These are phyloP conservation scores for Trichosporon sp. DNA, from an alignment of 1,284 basidiomycete species.

Conservation along the genomic window DNA sequence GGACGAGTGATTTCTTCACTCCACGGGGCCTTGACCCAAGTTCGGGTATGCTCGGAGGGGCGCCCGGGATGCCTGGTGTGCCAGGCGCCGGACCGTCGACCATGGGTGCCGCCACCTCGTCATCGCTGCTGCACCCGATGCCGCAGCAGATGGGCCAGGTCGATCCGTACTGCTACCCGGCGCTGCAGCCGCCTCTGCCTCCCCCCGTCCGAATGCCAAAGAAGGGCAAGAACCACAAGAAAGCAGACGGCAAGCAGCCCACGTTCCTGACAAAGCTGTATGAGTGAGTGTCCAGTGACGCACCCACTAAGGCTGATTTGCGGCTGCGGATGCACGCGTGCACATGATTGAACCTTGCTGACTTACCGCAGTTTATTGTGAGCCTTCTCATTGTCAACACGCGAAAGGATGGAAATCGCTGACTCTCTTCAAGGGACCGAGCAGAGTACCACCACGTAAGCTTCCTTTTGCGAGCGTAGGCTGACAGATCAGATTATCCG, in stretches of 20 bases:
- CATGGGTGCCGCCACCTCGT: neutral
- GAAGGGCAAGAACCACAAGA: conserved; percentile 25
- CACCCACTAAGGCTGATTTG: neutral
- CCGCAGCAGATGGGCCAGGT: neutral
- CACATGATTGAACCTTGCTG: neutral
- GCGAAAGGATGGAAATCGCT: neutral
- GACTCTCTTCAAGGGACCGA: neutral
- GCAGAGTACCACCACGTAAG: conserved; percentile 37
- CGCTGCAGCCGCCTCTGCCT: neutral
- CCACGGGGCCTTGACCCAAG: neutral
- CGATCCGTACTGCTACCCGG: conserved; percentile 24
- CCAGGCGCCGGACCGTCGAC: neutral
- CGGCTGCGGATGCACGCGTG: neutral
- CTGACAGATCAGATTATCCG: conserved; percentile 62
- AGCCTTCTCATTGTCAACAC: conserved; percentile 8
- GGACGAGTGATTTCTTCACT: neutral
- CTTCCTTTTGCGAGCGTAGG: neutral
- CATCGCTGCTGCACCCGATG: neutral
- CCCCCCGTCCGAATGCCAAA: conserved; percentile 3
- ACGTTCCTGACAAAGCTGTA: conserved; percentile 90
- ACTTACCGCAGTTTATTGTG: conserved; percentile 25
- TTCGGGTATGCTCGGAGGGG: conserved; percentile 1
- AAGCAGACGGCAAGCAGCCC: conserved; percentile 60
- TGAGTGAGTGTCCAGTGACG: conserved; percentile 58
- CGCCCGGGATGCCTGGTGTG: neutral